Evolutionary conservation across 192 early-diverging fungal genomes (phyloP).

Genomic region (Entomortierella parvispora): DNA sequence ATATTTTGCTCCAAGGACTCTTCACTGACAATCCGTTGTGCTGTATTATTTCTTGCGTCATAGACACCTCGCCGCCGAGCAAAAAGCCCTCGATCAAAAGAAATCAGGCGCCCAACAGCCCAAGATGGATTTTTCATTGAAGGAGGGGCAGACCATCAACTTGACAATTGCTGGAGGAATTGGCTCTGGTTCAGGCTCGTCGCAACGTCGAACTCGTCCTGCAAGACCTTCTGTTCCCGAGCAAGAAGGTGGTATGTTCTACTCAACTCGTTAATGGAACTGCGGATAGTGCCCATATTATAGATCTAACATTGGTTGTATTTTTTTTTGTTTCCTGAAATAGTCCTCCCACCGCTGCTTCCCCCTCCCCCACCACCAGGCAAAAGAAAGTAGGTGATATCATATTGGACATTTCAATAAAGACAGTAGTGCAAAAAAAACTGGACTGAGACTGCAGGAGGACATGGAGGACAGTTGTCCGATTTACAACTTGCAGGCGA

Average conservation of each 20-base stretch:
- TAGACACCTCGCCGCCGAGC: conserved; percentile 64
- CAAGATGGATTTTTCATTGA: conserved; percentile 80
- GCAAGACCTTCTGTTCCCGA: conserved; percentile 20
- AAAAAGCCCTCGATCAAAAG: conserved; percentile 47
- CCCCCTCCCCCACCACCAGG: conserved; percentile 51
- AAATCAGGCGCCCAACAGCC: conserved; percentile 55
- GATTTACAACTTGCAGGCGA: conserved; percentile 21
- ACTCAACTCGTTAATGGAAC: background rate
- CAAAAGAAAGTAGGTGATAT: conserved; percentile 13
- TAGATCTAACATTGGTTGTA: background rate
- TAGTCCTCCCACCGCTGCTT: conserved; percentile 33
- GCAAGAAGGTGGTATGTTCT: conserved; percentile 19
- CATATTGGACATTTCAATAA: background rate
- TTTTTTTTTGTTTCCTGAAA: background rate
- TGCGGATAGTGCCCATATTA: background rate
- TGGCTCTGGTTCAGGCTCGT: conserved; percentile 25
- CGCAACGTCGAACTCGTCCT: conserved; percentile 31
- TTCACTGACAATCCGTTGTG: background rate
- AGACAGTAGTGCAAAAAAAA: conserved; percentile 1
- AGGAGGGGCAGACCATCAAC: conserved; percentile 82
- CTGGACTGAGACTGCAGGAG: no score
- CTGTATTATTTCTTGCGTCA: background rate
- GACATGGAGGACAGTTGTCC: no score
- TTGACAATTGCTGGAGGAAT: conserved; percentile 74
- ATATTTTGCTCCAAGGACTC: no score